A percentile compares a stretch with the other conserved stretches of the same genome.
Evolutionary conservation across 768 basidiomycete species (phyloP).

Genomic region (Mrakia frigida): DNA sequence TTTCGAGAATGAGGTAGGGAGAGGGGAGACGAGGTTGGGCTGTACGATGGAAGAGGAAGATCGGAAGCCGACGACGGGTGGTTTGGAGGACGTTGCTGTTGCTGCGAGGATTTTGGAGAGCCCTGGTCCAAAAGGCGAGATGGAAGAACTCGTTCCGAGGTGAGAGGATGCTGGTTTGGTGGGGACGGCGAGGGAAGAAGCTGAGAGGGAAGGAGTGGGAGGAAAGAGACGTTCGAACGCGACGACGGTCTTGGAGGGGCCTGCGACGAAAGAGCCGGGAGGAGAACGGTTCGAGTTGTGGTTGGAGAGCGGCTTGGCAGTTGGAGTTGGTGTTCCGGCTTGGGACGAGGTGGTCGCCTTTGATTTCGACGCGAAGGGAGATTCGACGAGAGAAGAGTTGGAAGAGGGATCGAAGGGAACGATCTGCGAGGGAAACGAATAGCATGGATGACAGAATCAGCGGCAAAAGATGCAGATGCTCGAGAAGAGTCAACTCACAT

Average conservation of each 20-base stretch:
- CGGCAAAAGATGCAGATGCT: neutral
- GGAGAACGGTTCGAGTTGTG: too few species aligned
- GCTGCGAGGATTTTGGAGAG: too few species aligned
- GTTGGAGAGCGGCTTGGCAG: too few species aligned
- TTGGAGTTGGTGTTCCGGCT: too few species aligned
- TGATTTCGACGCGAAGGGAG: too few species aligned
- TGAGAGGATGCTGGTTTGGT: neutral
- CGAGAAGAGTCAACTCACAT: neutral
- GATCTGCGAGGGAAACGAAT: neutral
- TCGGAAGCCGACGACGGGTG: neutral
- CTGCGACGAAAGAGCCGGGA: too few species aligned
- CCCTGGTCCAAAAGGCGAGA: too few species aligned
- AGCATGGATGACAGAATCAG: neutral
- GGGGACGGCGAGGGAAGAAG: neutral
- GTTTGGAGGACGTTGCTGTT: neutral
- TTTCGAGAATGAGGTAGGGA: neutral
- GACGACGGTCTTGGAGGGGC: too few species aligned
- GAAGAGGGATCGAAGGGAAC: too few species aligned
- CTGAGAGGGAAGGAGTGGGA: neutral
- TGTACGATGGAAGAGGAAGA: neutral
- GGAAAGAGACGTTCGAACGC: neutral
- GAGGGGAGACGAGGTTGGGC: neutral
- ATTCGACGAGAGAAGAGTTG: too few species aligned
- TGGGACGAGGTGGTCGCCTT: too few species aligned
- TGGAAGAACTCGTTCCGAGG: too few species aligned